Evolutionary conservation across 2,329 filamentous ascomycete species (phyloP).

Genomic region (Ceratocystis lukuohia): DNA sequence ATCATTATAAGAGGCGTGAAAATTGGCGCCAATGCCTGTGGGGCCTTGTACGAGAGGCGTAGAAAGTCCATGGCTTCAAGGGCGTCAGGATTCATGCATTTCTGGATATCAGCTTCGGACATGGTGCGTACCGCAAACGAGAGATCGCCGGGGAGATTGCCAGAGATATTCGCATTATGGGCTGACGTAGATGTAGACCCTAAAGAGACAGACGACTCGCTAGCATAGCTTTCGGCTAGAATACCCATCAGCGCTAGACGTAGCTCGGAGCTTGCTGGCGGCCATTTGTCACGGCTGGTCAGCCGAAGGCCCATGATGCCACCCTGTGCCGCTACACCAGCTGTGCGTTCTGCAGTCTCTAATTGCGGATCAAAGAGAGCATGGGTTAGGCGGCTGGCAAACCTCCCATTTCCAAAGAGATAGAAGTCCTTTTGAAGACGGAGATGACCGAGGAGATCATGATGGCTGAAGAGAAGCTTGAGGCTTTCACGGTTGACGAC

Average conservation of each 20-base stretch:
- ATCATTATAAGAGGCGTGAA: slow-evolving; percentile 57
- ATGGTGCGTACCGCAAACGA: slow-evolving; percentile 80
- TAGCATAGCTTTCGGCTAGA: slow-evolving; percentile 57
- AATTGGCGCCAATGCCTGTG: slow-evolving; percentile 55
- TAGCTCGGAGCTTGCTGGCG: slow-evolving; percentile 87
- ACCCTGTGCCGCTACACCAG: slow-evolving; percentile 50
- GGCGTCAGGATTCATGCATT: slow-evolving; percentile 67
- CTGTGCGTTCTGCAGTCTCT: slow-evolving; percentile 57
- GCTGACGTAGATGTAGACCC: not conserved
- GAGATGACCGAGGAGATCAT: slow-evolving; percentile 60
- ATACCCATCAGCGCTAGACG: slow-evolving; percentile 78
- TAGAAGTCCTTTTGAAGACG: slow-evolving; percentile 66
- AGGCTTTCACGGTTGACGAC: slow-evolving; percentile 68
- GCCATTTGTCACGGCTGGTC: slow-evolving; percentile 73
- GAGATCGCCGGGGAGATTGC: slow-evolving; percentile 50
- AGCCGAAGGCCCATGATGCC: slow-evolving; percentile 70
- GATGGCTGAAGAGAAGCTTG: slow-evolving; percentile 57
- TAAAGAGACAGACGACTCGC: slow-evolving; percentile 20
- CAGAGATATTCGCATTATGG: slow-evolving; percentile 24
- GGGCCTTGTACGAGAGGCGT: slow-evolving; percentile 69
- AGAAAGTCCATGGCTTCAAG: slow-evolving; percentile 90
- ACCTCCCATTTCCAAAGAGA: slow-evolving; percentile 71
- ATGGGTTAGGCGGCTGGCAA: slow-evolving; percentile 64
- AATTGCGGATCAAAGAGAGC: slow-evolving; percentile 76
- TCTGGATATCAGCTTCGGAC: slow-evolving; percentile 61